Conservation (phyloP, 768 basidiomycete genomes). For the Kwoniella sp. region DNA sequence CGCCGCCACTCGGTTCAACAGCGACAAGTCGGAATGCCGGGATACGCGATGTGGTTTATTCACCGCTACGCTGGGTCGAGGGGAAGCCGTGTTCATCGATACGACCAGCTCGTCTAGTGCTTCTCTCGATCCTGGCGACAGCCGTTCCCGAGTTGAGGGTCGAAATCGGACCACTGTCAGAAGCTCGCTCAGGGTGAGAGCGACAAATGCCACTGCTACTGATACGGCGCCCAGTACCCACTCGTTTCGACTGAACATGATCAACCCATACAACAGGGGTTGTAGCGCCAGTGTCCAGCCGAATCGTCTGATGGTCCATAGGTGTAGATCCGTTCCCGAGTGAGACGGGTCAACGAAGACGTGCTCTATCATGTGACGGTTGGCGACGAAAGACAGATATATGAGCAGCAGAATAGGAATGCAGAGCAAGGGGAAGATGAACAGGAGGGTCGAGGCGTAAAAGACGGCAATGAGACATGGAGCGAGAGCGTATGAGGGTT, state of each 20-base stretch:
- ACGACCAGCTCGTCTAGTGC: slow-evolving; percentile 11
- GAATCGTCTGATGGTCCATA: slow-evolving; percentile 75
- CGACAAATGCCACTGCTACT: slow-evolving; percentile 62
- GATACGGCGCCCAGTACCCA: slow-evolving; percentile 75
- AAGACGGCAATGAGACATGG: slow-evolving; percentile 69
- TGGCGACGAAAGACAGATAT: slow-evolving; percentile 61
- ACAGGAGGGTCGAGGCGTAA: slow-evolving; percentile 71
- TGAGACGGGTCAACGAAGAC: slow-evolving; percentile 73
- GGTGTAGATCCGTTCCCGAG: slow-evolving; percentile 59
- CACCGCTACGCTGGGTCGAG: slow-evolving; percentile 60
- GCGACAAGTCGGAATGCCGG: slow-evolving; percentile 56
- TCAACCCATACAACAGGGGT: slow-evolving; percentile 73
- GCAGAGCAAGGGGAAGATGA: slow-evolving; percentile 76
- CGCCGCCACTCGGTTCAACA: slow-evolving; percentile 50
- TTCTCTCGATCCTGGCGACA: background rate
- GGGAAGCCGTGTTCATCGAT: slow-evolving; percentile 10
- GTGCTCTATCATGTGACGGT: slow-evolving; percentile 76
- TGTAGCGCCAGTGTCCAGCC: slow-evolving; percentile 73
- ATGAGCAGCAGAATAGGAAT: slow-evolving; percentile 71
- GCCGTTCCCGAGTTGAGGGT: background rate
- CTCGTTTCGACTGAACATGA: slow-evolving; percentile 67
- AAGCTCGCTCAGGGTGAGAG: slow-evolving; percentile 65
- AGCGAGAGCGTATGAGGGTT: slow-evolving; percentile 69
- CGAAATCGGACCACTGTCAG: slow-evolving; percentile 59
- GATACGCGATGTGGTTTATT: slow-evolving; percentile 61